Conservation (phyloP, 2,329 filamentous ascomycete species). For the Phialophora macrospora region DNA sequence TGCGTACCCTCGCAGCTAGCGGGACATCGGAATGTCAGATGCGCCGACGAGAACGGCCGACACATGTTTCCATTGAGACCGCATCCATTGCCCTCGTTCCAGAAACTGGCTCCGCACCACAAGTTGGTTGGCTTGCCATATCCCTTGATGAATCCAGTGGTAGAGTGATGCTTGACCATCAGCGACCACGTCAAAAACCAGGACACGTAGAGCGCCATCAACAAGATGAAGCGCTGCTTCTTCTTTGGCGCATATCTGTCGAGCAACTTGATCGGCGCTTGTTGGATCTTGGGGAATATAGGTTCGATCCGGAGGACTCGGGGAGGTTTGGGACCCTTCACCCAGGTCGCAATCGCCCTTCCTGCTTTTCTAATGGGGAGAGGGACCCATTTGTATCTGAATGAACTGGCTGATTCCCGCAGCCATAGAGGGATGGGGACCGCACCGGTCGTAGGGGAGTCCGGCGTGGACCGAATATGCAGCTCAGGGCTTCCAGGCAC, state of each 20-base stretch:
- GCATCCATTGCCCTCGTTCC: slow-evolving; percentile 53
- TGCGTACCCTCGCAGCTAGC: slow-evolving; percentile 56
- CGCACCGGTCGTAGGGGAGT: slow-evolving; percentile 25
- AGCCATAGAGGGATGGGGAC: slow-evolving; percentile 53
- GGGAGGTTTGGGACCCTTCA: slow-evolving; percentile 55
- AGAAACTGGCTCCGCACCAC: slow-evolving; percentile 54
- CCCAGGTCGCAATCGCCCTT: slow-evolving; percentile 51
- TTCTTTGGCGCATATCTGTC: slow-evolving; percentile 53
- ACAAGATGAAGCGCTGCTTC: slow-evolving; percentile 51
- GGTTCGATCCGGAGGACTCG: slow-evolving; percentile 53
- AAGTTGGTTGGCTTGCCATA: slow-evolving; percentile 54
- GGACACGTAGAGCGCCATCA: slow-evolving; percentile 50
- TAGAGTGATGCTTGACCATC: slow-evolving; percentile 52
- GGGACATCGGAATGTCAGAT: slow-evolving; percentile 61
- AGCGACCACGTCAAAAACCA: slow-evolving; percentile 57
- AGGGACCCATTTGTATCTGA: slow-evolving; percentile 56
- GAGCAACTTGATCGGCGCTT: slow-evolving; percentile 52
- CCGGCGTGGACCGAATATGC: slow-evolving; percentile 37
- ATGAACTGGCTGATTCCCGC: slow-evolving; percentile 53
- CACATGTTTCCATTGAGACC: slow-evolving; percentile 62
- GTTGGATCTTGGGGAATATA: slow-evolving; percentile 53
- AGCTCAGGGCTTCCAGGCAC: slow-evolving; percentile 46
- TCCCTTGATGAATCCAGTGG: slow-evolving; percentile 55
- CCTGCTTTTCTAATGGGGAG: slow-evolving; percentile 52
- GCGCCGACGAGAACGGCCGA: slow-evolving; percentile 59